Evolutionary conservation across 176 grass and related monocot species (phyloP), one percentile per base, ranked within the genome.

Genomic region (Ensete ventricosum): DNA sequence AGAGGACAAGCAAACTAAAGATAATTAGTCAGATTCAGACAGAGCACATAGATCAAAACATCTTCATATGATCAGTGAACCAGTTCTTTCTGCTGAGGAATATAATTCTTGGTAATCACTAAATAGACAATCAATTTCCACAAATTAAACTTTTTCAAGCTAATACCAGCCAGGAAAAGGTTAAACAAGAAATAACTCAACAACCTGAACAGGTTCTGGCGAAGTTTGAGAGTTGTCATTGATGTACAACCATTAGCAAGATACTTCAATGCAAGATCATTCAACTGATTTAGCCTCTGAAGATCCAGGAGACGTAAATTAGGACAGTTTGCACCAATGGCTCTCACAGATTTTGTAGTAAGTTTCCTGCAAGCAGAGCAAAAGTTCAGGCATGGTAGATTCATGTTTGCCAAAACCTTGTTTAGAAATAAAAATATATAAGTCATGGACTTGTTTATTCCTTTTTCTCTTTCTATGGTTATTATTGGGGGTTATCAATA

Each of bases 231-330:
- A 50, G 14, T 72, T 52, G 14, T 50, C 12, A 72, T 50, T 51
- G 69, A 72, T 72, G 50, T 21, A 52, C 69, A 72, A 17, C 69
- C 69, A 52, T 52, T 21, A 52, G 69, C 69, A 20, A 72, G 69
- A 19, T 72, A 52, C 48, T 72, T 53, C 19, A 72, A 52, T 50
- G 69, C 50, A 53, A 16, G 20, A 72, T 72, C 69, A 72, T n/a
- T 72, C 50, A 72, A 52, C 10, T 21, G 16, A 8, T 52, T 50
- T 14, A 72, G 19, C 14, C 21, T 50, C 21, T 17, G 43, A 17
- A 72, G 34, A 72, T 72, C 49, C 16, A 72, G 43, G 48, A 11
- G 16, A 53, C 69, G 9, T 43, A 72, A 72, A 14, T 50, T 17
- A 52, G 43, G 49, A 72, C 69, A 72, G 53, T 72, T 10, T 72